Conservation (phyloP, 768 basidiomycete genomes). For the Lactarius sanguifluus region DNA sequence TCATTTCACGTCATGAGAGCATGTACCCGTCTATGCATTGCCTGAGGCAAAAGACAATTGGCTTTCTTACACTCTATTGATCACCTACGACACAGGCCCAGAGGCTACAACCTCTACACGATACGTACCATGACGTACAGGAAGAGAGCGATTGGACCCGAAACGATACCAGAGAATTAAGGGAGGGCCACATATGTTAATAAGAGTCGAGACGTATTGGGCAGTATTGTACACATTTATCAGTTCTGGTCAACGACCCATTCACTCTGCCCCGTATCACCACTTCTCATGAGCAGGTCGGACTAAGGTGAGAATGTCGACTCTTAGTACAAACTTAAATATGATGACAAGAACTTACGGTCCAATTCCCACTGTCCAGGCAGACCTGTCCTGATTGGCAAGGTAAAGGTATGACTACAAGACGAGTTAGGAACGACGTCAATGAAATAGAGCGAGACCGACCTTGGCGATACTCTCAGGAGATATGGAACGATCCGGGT, state of each 20-base stretch:
- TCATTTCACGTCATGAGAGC: too few relatives aligned
- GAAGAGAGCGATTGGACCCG: too few relatives aligned
- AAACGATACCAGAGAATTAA: too few relatives aligned
- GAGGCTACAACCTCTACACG: too few relatives aligned
- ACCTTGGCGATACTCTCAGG: slow-evolving; percentile 74
- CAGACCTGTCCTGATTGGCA: slow-evolving; percentile 64
- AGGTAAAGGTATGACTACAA: slow-evolving; percentile 64
- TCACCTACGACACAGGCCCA: too few relatives aligned
- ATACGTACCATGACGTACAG: too few relatives aligned
- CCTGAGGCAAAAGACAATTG: too few relatives aligned
- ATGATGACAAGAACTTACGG: slow-evolving; percentile 45
- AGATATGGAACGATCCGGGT: slow-evolving; percentile 50
- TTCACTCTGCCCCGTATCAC: slow-evolving; percentile 34
- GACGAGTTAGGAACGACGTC: neutral
- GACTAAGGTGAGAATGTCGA: slow-evolving; percentile 34
- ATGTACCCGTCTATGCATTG: too few relatives aligned
- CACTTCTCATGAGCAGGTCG: slow-evolving; percentile 57
- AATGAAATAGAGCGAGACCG: neutral
- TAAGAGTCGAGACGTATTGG: neutral
- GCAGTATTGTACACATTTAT: neutral
- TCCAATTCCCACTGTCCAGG: slow-evolving; percentile 83
- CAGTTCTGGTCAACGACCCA: neutral
- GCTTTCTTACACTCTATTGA: too few relatives aligned
- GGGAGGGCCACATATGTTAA: neutral
- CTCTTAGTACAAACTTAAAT: neutral